phyloP scores from a whole-genome alignment of 148 eudicot species.

The Salicornia ramosissima region DNA sequence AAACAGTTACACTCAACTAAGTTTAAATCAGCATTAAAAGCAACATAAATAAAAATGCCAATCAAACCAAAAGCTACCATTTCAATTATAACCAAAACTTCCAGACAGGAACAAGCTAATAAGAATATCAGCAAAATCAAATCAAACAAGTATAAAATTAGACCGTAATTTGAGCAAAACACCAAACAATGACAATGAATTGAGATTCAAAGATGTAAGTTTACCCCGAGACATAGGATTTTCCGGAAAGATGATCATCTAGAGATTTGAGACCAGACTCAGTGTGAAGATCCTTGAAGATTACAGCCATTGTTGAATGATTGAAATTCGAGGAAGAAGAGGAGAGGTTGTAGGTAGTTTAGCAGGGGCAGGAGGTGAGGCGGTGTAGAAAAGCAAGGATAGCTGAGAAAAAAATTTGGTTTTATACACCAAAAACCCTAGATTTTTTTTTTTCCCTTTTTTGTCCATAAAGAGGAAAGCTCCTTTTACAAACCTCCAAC shows the following conservation, averaged over 20 bases:
- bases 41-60: neutral
- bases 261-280: slow-evolving; percentile 75
- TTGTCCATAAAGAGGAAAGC: no score
- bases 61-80: neutral
- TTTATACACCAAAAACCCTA: slow-evolving; percentile 20
- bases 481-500: no score
- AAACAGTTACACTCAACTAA: neutral
- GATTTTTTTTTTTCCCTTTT: neutral
- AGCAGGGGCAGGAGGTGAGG: neutral
- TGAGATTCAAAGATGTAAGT: neutral
- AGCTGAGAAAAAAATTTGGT: neutral
- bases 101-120: no score
- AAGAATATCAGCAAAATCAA: neutral
- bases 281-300: slow-evolving; percentile 72
- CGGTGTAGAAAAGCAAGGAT: neutral
- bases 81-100: neutral
- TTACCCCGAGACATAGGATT: slow-evolving; percentile 70
- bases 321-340: neutral
- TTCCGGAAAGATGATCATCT: slow-evolving; percentile 54
- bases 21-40: neutral
- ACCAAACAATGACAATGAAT: neutral
- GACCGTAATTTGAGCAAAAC: neutral
- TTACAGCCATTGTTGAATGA: slow-evolving; percentile 40
- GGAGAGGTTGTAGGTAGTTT: neutral
- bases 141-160: neutral